A percentile compares a stretch with the other conserved stretches of the same genome.
Evolutionary conservation across 2,329 filamentous ascomycete genomes (phyloP).

Genomic region (Colletotrichum gloeosporioides): DNA sequence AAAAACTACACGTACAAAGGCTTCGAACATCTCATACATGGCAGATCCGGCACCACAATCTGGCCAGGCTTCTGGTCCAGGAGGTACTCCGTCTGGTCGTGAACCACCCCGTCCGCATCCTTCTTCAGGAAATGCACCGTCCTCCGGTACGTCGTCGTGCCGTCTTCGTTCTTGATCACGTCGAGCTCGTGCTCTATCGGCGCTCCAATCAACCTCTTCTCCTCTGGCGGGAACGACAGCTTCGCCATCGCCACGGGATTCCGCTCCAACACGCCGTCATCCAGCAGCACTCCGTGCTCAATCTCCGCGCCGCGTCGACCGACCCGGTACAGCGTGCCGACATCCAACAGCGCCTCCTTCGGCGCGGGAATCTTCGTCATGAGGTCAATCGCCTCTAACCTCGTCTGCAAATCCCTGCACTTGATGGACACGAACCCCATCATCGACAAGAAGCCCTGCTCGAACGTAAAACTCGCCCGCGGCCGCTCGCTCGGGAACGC

Average conservation of each 20-base stretch:
- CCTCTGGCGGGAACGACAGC: not conserved
- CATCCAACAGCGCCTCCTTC: not conserved
- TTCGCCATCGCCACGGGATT: not conserved
- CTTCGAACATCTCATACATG: slow-evolving; percentile 10
- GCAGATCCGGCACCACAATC: not conserved
- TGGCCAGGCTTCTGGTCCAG: not conserved
- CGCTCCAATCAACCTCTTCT: not conserved
- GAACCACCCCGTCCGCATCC: not conserved
- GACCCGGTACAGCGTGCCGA: slow-evolving; percentile 10
- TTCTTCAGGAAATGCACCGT: not conserved
- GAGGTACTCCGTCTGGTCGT: not conserved
- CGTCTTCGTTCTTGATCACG: not conserved
- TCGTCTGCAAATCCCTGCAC: slow-evolving; percentile 33
- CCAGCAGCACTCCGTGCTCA: slow-evolving; percentile 12
- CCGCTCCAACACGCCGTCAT: slow-evolving; percentile 4
- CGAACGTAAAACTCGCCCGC: slow-evolving; percentile 4
- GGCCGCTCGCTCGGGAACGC: slow-evolving; percentile 24
- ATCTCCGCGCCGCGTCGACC: slow-evolving; percentile 1
- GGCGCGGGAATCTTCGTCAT: slow-evolving; percentile 25
- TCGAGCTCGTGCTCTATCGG: slow-evolving; percentile 8
- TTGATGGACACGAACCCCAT: not conserved
- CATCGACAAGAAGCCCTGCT: not conserved
- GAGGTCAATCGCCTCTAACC: slow-evolving; percentile 41
- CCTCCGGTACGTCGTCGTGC: not conserved
- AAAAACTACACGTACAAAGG: not conserved